Percentiles rank a stretch among this genome's conserved stretches.
phyloP scores from a whole-genome alignment of 768 basidiomycete species.

The Agaricus sinodeliciosus region DNA sequence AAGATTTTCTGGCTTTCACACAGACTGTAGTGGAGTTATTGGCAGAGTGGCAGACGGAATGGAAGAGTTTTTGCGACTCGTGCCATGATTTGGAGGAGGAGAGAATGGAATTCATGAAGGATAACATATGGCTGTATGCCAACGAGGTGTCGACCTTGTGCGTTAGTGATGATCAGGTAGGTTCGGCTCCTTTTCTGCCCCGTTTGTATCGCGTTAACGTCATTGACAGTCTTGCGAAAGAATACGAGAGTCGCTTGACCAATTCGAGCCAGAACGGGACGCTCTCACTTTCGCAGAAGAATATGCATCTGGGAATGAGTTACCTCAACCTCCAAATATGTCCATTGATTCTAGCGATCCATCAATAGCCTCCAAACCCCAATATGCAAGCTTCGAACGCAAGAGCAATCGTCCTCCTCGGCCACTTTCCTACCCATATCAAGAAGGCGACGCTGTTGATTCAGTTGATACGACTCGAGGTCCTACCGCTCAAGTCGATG shows the following conservation, averaged over 20 bases:
- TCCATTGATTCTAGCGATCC: slow-evolving; percentile 41
- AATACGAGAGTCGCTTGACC: slow-evolving; percentile 78
- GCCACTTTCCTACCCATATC: slow-evolving; percentile 5
- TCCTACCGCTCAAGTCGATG: neutral
- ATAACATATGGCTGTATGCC: slow-evolving; percentile 91
- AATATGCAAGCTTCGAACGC: slow-evolving; percentile 24
- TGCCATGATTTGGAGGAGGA: slow-evolving; percentile 98
- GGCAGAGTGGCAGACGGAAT: slow-evolving; percentile 83
- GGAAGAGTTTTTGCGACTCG: slow-evolving; percentile 93
- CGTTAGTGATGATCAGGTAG: slow-evolving; percentile 88
- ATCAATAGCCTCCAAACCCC: slow-evolving; percentile 18
- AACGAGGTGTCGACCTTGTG: slow-evolving; percentile 94
- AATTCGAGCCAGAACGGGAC: slow-evolving; percentile 79
- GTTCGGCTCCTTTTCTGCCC: neutral
- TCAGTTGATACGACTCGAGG: neutral
- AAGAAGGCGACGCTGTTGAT: slow-evolving; percentile 9
- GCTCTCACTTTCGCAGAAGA: slow-evolving; percentile 80
- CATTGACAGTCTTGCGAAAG: slow-evolving; percentile 78
- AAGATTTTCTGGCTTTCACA: slow-evolving; percentile 81
- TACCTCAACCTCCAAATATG: slow-evolving; percentile 72
- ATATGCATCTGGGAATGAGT: slow-evolving; percentile 80
- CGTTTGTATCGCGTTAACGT: neutral
- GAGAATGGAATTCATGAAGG: slow-evolving; percentile 88
- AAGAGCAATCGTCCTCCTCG: slow-evolving; percentile 21
- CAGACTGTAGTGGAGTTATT: slow-evolving; percentile 67